Base-by-base conservation (phyloP, 129 eudicot genomes). In the Scalesia atractyloides region DNA sequence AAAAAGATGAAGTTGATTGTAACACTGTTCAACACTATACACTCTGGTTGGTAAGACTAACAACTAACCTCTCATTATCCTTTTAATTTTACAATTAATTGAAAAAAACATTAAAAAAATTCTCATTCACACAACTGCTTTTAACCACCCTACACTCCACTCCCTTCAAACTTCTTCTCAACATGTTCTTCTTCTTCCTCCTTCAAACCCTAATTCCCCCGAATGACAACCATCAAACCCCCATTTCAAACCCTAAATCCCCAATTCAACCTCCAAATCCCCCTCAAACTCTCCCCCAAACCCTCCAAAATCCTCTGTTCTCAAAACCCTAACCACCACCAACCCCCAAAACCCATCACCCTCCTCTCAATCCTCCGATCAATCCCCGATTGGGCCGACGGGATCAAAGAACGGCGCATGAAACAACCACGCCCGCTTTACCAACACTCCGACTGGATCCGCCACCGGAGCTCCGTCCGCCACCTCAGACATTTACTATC, bases 301-400 rank as follows among this genome's bases (percentile, higher is more conserved):
- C 68, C 79, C 82, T 60, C 64, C 59, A 79, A 71, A 75, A 57
- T 86, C 78, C 73, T 65, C 69, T 90, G 86, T 30, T 82, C 88
- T 12, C 86, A 86, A 68, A 26, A 79, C 72, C 73, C 83, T 8
- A 54, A 65, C 11, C 80, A 67, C 44, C 68, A n/a, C 20, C 17
- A 66, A 2, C 72, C 71, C 16, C 67, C 65, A 17, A 66, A 76
- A 18, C 73, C 83, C 24, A 64, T 67, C 10, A 59, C 85, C 67
- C 44, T 94, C 1, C 33, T 80, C 41, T 86, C 91, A n/a, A 79
- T 90, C 16, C 83, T 95, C 6, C 80, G 77, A 2, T 82, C 85
- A 5, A 77, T 95, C 0, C 99, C 99, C 8, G 82, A 90, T 24
- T 95, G 99, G 99, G 88, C 94, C 5, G 99, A 95, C 69, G 64